phyloP scores from a whole-genome alignment of 371 early-diverging fungal species.

The Funneliformis caledonium region DNA sequence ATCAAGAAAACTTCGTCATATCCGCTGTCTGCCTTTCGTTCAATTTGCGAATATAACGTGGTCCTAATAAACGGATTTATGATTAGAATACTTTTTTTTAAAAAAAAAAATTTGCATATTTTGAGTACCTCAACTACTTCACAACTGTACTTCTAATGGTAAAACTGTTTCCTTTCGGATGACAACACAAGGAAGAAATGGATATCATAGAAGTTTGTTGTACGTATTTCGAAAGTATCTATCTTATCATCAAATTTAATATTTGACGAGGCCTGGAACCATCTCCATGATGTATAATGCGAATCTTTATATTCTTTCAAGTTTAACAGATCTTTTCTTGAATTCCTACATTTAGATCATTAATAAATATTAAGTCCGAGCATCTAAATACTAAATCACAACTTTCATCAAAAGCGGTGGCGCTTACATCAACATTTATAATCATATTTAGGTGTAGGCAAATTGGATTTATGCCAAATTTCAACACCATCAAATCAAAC shows the following conservation, averaged over 20 bases:
- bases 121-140: constrained; percentile 52
- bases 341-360: constrained; percentile 68
- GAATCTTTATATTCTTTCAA: constrained; percentile 69
- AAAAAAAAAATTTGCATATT: not conserved
- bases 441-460: constrained; percentile 60
- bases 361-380: constrained; percentile 60
- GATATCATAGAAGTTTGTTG: constrained; percentile 67
- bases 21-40: constrained; percentile 85
- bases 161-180: constrained; percentile 58
- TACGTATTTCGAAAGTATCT: constrained; percentile 75
- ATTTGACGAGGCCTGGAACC: constrained; percentile 55
- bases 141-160: constrained; percentile 93
- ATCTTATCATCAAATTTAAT: constrained; percentile 67
- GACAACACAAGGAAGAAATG: constrained; percentile 84
- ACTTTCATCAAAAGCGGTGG: constrained; percentile 81
- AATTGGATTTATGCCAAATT: constrained; percentile 73
- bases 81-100: not conserved
- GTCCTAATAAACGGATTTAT: constrained; percentile 55
- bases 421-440: constrained; percentile 85
- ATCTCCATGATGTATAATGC: constrained; percentile 73
- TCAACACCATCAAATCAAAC: constrained; percentile 67
- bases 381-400: constrained; percentile 62
- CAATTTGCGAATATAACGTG: constrained; percentile 73
- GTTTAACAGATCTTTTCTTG: constrained; percentile 61
- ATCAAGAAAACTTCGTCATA: constrained; percentile 86